Evolutionary conservation across 176 grass and related monocot species (phyloP), one percentile per base, ranked within the genome.

Genomic region (Ananas comosus): DNA sequence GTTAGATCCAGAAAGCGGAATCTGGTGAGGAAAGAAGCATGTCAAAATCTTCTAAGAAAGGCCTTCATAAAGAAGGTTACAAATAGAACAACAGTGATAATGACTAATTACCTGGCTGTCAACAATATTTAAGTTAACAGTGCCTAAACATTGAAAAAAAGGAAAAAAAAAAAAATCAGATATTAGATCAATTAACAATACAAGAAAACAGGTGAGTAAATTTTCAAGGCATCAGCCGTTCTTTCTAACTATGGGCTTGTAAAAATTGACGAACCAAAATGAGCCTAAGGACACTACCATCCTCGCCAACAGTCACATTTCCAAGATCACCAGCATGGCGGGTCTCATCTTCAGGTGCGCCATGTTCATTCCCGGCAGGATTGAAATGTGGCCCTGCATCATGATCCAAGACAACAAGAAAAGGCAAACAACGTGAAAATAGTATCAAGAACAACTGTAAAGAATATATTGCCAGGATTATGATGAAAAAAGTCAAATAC

Each of bases 251-350:
- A 64, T 2, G 11, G 13, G 16, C 2, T 63, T 33, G 54, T 9
- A 9, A 17, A 33, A 21, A 2, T 11, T 3, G 5, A 12, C 12
- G 2, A 29, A 51, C 2, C 4, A 74, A 18, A 56, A 74, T 12
- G 12, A 14, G 8, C 11, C 3, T 33, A 10, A 14, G 12, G 23
- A 14, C 9, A 13, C 4, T 78, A 90, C 89, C 89, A 81, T 92
- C 86, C 0, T 33, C 69, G 49, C 84, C 93, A 17, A 59, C 89
- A 2, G 66, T 91, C 68, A 86, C 73, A 70, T 97, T 97, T 66
- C 94, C 89, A 67, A 97, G 94, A 76, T 97, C 94, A 76, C 94
- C 94, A 1, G 76, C 82, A 79, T 97, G 94, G 48, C 94, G 84
- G 72, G 64, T 72, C 51, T 83, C 81, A 75, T 90, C 89, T 42